Percentiles rank a stretch among this genome's conserved stretches.
These are phyloP conservation scores for Xylariaceae sp. DNA, from an alignment of 2,329 filamentous ascomycete genomes.

Conservation along the genomic window DNA sequence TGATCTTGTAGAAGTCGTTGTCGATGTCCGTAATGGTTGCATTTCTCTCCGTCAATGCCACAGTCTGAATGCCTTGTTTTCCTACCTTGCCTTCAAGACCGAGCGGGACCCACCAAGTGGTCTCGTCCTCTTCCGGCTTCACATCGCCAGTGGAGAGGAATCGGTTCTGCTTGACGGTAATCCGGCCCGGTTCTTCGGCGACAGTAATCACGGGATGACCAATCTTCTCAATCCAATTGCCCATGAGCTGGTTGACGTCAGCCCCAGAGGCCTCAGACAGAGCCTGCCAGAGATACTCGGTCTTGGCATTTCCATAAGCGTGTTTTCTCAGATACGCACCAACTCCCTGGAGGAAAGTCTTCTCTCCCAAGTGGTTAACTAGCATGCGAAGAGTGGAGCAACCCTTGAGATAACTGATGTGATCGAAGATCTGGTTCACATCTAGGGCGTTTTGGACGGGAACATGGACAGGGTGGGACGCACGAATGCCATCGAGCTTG, in stretches of 20 bases:
- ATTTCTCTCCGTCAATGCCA: constrained; percentile 69
- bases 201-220: constrained; percentile 89
- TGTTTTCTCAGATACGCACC: constrained; percentile 84
- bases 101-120: constrained; percentile 92
- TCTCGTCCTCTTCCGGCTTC: constrained; percentile 83
- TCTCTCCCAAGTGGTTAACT: constrained; percentile 78
- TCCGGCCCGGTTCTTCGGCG: constrained; percentile 74
- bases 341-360: constrained; percentile 87
- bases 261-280: constrained; percentile 81
- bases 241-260: constrained; percentile 83
- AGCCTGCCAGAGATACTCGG: constrained; percentile 84
- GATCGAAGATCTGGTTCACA: constrained; percentile 96
- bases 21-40: constrained; percentile 71
- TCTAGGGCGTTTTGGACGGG: constrained; percentile 89
- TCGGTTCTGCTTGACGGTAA: constrained; percentile 76
- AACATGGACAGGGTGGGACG: constrained; percentile 94
- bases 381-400: constrained; percentile 97
- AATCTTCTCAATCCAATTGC: constrained; percentile 91
- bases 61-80: constrained; percentile 54
- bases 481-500: constrained; percentile 79
- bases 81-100: constrained; percentile 72
- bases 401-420: constrained; percentile 94
- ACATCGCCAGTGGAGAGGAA: constrained; percentile 91
- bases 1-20: constrained; percentile 86
- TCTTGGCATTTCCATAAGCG: constrained; percentile 85